Evolutionary conservation across 225 moss, liverwort and hornwort genomes (phyloP), one percentile per base, ranked within the genome.

Genomic region (Takakia lepidozioides): DNA sequence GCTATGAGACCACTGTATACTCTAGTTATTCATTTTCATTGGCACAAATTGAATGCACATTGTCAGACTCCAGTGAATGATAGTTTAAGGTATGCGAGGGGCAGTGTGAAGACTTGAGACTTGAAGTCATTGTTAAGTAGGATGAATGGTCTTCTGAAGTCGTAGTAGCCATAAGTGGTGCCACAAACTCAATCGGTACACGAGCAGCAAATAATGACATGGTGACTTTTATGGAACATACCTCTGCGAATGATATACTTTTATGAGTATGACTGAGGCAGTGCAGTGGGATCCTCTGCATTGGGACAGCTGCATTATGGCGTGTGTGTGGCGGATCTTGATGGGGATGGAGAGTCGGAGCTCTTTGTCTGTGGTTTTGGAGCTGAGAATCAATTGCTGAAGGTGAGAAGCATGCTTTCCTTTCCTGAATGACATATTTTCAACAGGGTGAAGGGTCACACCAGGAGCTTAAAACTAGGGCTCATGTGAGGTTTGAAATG

Each of bases 331-430:
- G 75, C 80, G 27, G 92, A 92, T 68, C 61, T 92, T 36, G 82
- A 92, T 57, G 79, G 76, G 50, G 87, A 92, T 66, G 92, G 82
- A 52, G 63, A 84, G 37, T 54, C 61, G 11, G 92, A 92, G 63
- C 60, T 92, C 29, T 92, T 92, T 54, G 80, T 92, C 17, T 87
- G 87, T 70, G 87, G 92, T 49, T 92, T 87, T 64, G 87, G 82
- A 18, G 80, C 68, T 25, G 82, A 77, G 35, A 87, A 92, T 48
- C 76, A 72, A 21, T 59, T 92, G 11, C 61, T 92, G 32, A 85
- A 87, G 84, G 91, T 91, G 41, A 62, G 36, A 29, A 27, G 20
- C n/a, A 17, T 21, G 4, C 25, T 9, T n/a, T n/a, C n/a, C n/a
- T n/a, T n/a, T n/a, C n/a, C n/a, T n/a, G n/a, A n/a, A n/a, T n/a